These are phyloP conservation scores for Ascochyta fabae DNA, from an alignment of 2,329 filamentous ascomycete genomes.

Conservation along the genomic window DNA sequence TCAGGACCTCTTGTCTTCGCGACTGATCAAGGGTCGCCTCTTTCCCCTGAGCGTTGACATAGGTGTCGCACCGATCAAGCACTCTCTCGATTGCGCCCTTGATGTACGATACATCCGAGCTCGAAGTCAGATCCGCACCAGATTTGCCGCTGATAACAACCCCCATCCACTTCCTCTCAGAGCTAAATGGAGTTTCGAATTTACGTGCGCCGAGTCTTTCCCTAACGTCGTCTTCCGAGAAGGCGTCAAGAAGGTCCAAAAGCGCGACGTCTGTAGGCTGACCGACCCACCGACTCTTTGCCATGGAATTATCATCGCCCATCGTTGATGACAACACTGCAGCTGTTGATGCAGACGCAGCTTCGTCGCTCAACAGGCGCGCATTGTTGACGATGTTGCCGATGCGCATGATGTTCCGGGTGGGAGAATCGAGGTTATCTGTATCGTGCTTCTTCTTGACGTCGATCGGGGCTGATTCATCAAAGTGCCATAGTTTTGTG, in stretches of 20 bases:
- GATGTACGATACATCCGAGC: slow-evolving; percentile 87
- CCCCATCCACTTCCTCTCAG: slow-evolving; percentile 99
- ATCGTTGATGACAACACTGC: slow-evolving; percentile 87
- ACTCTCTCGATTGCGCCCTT: slow-evolving; percentile 93
- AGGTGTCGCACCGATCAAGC: slow-evolving; percentile 86
- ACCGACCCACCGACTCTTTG: slow-evolving; percentile 90
- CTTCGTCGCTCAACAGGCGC: slow-evolving; percentile 74
- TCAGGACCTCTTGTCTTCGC: slow-evolving; percentile 73
- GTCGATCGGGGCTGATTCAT: slow-evolving; percentile 64
- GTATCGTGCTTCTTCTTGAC: slow-evolving; percentile 61
- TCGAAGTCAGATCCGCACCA: slow-evolving; percentile 59
- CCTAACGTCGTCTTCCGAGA: slow-evolving; percentile 89
- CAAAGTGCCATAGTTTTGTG: slow-evolving; percentile 95
- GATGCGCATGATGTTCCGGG: slow-evolving; percentile 82
- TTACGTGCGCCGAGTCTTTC: slow-evolving; percentile 82
- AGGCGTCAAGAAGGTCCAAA: slow-evolving; percentile 87
- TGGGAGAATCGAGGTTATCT: slow-evolving; percentile 71
- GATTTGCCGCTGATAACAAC: slow-evolving; percentile 70
- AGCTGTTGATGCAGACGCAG: slow-evolving; percentile 73
- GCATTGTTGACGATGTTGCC: slow-evolving; percentile 98
- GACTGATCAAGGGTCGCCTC: slow-evolving; percentile 84
- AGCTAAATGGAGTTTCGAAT: slow-evolving; percentile 92
- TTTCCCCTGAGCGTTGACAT: slow-evolving; percentile 82
- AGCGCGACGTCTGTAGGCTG: slow-evolving; percentile 98
- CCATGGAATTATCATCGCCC: slow-evolving; percentile 65